These are phyloP conservation scores for Citrus glauca DNA, from an alignment of 345 rosid species.

Conservation along the genomic window DNA sequence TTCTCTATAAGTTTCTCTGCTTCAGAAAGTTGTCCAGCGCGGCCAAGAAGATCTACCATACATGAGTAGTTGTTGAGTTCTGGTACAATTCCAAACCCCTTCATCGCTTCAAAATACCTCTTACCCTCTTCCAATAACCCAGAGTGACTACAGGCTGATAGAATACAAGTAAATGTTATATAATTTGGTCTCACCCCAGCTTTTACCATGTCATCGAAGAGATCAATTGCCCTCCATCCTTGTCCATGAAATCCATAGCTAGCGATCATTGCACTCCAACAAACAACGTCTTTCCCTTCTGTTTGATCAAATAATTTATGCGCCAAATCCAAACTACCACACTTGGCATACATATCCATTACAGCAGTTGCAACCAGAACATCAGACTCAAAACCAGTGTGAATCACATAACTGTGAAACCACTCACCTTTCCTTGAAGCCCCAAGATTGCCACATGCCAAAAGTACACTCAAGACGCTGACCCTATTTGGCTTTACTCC, in stretches of 20 bases:
- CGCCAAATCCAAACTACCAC: slow-evolving; percentile 6
- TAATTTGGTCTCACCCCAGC: neutral
- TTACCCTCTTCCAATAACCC: slow-evolving; percentile 2
- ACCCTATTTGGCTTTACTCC: neutral
- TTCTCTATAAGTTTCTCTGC: slow-evolving; percentile 1
- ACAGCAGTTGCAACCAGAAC: slow-evolving; percentile 6
- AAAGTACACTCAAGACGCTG: neutral
- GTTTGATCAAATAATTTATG: slow-evolving; percentile 5
- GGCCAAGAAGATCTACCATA: slow-evolving; percentile 5
- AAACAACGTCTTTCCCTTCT: neutral
- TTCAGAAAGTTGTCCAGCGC: neutral
- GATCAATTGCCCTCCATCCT: neutral
- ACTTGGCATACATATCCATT: neutral
- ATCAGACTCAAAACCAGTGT: slow-evolving; percentile 2
- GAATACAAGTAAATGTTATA: slow-evolving; percentile 5
- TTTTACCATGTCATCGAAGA: neutral
- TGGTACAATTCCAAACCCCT: neutral
- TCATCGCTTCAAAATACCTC: neutral
- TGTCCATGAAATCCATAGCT: neutral
- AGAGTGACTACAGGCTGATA: slow-evolving; percentile 2
- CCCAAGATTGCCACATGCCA: slow-evolving; percentile 5
- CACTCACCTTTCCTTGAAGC: slow-evolving; percentile 6
- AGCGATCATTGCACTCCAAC: slow-evolving; percentile 7
- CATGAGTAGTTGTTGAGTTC: neutral
- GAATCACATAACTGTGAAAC: slow-evolving; percentile 6